Evolutionary conservation across 495 filamentous ascomycete genomes (phyloP).

Genomic region (Neurospora sp.): DNA sequence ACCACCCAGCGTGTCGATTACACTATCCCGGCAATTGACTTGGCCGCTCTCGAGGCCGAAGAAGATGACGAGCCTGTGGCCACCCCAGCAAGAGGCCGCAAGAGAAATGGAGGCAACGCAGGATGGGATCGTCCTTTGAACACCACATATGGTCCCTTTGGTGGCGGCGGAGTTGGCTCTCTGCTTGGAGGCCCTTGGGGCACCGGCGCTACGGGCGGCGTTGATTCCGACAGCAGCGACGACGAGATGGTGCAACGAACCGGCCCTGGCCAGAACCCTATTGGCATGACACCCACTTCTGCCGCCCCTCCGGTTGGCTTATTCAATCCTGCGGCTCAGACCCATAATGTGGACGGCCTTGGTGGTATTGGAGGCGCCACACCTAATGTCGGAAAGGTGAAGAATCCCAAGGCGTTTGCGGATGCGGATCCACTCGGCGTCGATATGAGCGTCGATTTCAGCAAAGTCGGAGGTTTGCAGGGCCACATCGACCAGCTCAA

Average conservation of each 20-base stretch:
- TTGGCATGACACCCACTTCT: constrained; percentile 70
- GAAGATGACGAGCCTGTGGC: constrained; percentile 48
- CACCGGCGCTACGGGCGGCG: constrained; percentile 62
- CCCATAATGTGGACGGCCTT: constrained; percentile 39
- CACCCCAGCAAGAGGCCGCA: constrained; percentile 59
- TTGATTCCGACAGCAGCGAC: constrained; percentile 93
- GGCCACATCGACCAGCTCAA: constrained; percentile 92
- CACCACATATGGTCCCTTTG: constrained; percentile 84
- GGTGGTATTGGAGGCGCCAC: constrained; percentile 56
- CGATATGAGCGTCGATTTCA: constrained; percentile 83
- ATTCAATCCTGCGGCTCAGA: constrained; percentile 12
- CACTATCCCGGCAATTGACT: constrained; percentile 61
- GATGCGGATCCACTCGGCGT: constrained; percentile 93
- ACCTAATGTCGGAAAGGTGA: constrained; percentile 80
- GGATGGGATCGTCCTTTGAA: constrained; percentile 68
- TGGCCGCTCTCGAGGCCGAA: constrained; percentile 57
- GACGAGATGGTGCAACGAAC: constrained; percentile 64
- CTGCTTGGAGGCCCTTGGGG: constrained; percentile 72
- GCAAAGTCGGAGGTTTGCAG: constrained; percentile 80
- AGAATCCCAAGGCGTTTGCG: constrained; percentile 64
- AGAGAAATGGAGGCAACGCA: constrained; percentile 39
- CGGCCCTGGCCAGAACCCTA: constrained; percentile 44
- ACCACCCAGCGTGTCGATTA: constrained; percentile 35
- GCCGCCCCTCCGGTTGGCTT: constrained; percentile 40
- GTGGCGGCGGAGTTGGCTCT: constrained; percentile 63